Evolutionary conservation across 805 yeast species (phyloP).

Genomic region (Candida xiaguanensis): DNA sequence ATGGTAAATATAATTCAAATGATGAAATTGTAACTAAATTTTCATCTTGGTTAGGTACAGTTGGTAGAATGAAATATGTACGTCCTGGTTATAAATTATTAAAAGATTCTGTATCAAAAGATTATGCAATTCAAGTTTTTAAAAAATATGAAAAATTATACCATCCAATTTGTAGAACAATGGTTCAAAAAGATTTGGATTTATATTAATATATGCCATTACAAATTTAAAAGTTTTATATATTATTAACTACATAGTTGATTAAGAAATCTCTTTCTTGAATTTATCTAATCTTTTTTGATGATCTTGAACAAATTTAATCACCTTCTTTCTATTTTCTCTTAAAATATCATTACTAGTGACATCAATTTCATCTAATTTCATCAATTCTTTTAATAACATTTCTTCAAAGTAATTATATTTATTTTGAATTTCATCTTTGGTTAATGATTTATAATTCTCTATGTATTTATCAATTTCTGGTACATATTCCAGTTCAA

Average conservation of each 20-base stretch:
- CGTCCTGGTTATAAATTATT: conserved; percentile 30
- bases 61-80: conserved; percentile 35
- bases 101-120: conserved; percentile 17
- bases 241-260: too few species aligned
- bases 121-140: conserved; percentile 26
- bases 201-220: conserved; percentile 7
- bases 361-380: conserved; percentile 61
- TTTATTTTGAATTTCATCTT: conserved; percentile 42
- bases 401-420: conserved; percentile 62
- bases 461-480: conserved; percentile 31
- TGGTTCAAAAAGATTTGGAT: conserved; percentile 22
- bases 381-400: conserved; percentile 62
- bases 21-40: conserved; percentile 18
- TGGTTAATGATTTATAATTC: conserved; percentile 20
- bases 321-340: conserved; percentile 53
- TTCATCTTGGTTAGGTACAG: conserved; percentile 30
- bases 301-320: conserved; percentile 57
- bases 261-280: conserved; percentile 24
- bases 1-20: conserved; percentile 14
- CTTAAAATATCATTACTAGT: conserved; percentile 50
- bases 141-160: conserved; percentile 17
- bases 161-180: conserved; percentile 30
- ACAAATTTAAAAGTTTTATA: too few species aligned
- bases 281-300: conserved; percentile 53
- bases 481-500: conserved; percentile 39